phyloP scores from a whole-genome alignment of 2,329 filamentous ascomycete species.

The Aureobasidium sp. region DNA sequence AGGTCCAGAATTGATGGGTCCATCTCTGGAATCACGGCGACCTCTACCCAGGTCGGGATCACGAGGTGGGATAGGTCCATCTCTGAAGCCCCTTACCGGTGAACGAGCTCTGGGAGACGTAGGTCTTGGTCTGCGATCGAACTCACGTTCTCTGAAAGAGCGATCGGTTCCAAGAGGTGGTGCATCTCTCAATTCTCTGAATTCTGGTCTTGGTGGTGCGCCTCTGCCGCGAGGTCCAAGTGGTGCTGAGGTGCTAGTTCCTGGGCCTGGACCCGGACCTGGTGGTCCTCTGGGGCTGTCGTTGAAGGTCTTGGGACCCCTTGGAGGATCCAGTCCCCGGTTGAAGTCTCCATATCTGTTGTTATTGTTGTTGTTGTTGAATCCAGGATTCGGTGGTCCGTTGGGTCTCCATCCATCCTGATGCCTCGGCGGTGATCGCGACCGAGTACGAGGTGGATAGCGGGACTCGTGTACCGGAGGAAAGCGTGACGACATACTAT shows the following conservation, averaged over 20 bases:
- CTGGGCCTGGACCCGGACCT: constrained; percentile 10
- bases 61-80: constrained; percentile 52
- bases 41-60: constrained; percentile 60
- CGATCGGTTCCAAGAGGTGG: constrained; percentile 53
- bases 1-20: constrained; percentile 62
- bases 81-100: constrained; percentile 49
- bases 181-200: constrained; percentile 51
- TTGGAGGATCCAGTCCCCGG: constrained; percentile 54
- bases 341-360: constrained; percentile 21
- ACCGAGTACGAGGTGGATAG: constrained; percentile 52
- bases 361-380: constrained; percentile 20
- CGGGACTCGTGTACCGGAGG: constrained; percentile 20
- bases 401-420: constrained; percentile 59
- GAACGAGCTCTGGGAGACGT: constrained; percentile 57
- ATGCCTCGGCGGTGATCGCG: constrained; percentile 64
- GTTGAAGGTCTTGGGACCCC: constrained; percentile 71
- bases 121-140: constrained; percentile 50
- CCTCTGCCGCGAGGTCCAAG: constrained; percentile 54
- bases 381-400: constrained; percentile 34
- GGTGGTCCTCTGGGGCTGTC: constrained; percentile 45
- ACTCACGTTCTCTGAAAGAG: constrained; percentile 43
- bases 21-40: constrained; percentile 62
- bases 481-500: constrained; percentile 18
- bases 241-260: constrained; percentile 25
- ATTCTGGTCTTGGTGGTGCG: constrained; percentile 51